Percentiles rank a stretch among this genome's conserved stretches.
phyloP scores from a whole-genome alignment of 2,329 filamentous ascomycete species.

The Cladobotryum mycophilum region DNA sequence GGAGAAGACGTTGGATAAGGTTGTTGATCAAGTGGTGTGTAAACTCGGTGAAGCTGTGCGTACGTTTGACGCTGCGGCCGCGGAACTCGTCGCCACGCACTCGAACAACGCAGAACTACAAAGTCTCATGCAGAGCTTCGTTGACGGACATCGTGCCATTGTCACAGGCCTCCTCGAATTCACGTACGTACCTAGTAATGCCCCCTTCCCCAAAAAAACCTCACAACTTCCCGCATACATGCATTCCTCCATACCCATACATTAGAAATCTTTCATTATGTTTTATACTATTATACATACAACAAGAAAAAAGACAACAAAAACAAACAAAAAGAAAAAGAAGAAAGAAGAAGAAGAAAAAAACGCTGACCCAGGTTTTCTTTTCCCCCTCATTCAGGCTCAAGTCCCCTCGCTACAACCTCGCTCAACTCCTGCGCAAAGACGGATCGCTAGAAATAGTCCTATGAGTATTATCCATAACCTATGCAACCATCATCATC shows the following conservation, averaged over 20 bases:
- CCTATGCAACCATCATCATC: too few species aligned
- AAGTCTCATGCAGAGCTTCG: slow-evolving; percentile 17
- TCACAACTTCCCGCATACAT: too few species aligned
- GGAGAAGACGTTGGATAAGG: slow-evolving; percentile 16
- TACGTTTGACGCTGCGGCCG: slow-evolving; percentile 20
- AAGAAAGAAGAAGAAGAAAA: too few species aligned
- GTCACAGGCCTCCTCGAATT: slow-evolving; percentile 28
- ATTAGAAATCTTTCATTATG: neutral
- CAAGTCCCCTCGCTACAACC: slow-evolving; percentile 27
- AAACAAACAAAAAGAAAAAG: neutral
- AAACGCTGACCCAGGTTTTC: too few species aligned
- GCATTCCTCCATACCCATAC: neutral
- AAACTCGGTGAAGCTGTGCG: slow-evolving; percentile 18
- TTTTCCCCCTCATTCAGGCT: slow-evolving; percentile 16
- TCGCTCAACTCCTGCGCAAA: slow-evolving; percentile 22
- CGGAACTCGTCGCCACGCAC: slow-evolving; percentile 9
- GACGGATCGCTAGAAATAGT: slow-evolving; percentile 29
- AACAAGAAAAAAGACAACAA: too few species aligned
- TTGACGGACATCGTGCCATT: slow-evolving; percentile 25
- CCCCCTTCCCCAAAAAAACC: too few species aligned
- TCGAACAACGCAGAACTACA: slow-evolving; percentile 10
- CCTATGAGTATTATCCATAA: slow-evolving; percentile 1
- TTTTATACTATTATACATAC: neutral
- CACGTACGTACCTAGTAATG: slow-evolving; percentile 21
- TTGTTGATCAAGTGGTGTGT: slow-evolving; percentile 17